Percentiles rank a stretch among this genome's conserved stretches.
These are phyloP conservation scores for Linanthus parryae DNA, from an alignment of 148 eudicot genomes.

Conservation along the genomic window DNA sequence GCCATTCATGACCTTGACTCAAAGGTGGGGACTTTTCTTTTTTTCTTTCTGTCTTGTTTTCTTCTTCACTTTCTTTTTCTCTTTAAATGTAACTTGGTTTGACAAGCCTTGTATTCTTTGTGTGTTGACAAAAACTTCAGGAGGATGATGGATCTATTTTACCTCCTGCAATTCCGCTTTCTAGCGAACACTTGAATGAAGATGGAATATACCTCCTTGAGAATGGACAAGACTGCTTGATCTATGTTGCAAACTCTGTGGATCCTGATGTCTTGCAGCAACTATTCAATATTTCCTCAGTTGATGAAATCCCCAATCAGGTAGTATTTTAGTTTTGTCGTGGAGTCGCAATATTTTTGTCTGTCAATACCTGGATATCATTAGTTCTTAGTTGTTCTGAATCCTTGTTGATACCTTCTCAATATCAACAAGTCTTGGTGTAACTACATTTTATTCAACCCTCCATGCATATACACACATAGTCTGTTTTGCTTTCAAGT, in stretches of 20 bases:
- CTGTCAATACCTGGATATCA: background rate
- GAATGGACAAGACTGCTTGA: constrained; percentile 84
- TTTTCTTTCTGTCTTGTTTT: background rate
- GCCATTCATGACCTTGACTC: constrained; percentile 73
- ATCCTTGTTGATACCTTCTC: too few species aligned
- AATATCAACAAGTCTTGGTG: too few species aligned
- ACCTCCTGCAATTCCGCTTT: constrained; percentile 71
- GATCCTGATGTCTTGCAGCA: constrained; percentile 50
- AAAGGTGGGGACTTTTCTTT: constrained; percentile 39
- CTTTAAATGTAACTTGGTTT: background rate
- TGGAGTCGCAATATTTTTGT: background rate
- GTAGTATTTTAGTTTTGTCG: constrained; percentile 26
- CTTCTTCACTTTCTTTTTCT: background rate
- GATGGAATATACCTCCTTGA: constrained; percentile 91
- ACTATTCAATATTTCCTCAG: constrained; percentile 59
- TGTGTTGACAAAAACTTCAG: constrained; percentile 29
- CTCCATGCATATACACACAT: too few species aligned
- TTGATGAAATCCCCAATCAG: constrained; percentile 76
- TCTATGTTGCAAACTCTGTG: constrained; percentile 61
- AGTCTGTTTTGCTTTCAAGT: too few species aligned
- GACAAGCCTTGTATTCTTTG: constrained; percentile 1
- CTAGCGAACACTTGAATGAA: constrained; percentile 79
- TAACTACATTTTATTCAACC: too few species aligned
- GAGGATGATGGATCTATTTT: constrained; percentile 53
- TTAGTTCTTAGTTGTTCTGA: background rate